Evolutionary conservation across 139 green algal species (phyloP), one percentile per base, ranked within the genome.

Genomic region (Coelastrella sp.): DNA sequence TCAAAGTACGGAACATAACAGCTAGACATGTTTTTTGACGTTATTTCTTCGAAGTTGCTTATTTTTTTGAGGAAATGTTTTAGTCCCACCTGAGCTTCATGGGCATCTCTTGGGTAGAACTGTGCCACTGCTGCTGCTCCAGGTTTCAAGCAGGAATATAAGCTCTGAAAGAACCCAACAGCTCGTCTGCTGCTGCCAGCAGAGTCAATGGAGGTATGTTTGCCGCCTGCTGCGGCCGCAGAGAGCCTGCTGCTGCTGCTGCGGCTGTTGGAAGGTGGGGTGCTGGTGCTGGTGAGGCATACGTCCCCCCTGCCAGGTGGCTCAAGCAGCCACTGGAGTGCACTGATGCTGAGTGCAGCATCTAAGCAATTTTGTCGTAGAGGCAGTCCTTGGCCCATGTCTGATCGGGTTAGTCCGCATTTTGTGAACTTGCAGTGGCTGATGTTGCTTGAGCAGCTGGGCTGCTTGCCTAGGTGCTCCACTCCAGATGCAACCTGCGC

Each of bases 281-380:
- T 85, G 79, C 59, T 22, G n/a, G 8, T 58, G 81, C 81, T 73
- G 81, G 10, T 74, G 81, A 8, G 6, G 15, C 17, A 14, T 57
- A 27, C 78, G 14, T 12, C 15, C 11, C 10, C 49, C 7, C 56
- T 86, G 59, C 59, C 74, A 58, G 65, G 22, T 58, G 58, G 83
- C 22, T 27, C 49, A 8, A 82, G 35, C 9, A 89, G 63, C 84
- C 84, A 89, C 84, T 89, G 84, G 20, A 70, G 17, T 8, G 84
- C 84, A 11, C 70, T 83, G 84, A 89, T 89, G 70, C 70, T 83
- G 70, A 89, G 56, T 17, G 84, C 84, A 20, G 58, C 84, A 8
- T 82, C 70, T 49, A 82, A n/a, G 70, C 84, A 79, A 56, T 8
- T 24, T 8, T n/a, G 19, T 24, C 70, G 22, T 27, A 89, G 84